A percentile compares a stretch with the other conserved stretches of the same genome.
These are phyloP conservation scores for Tolypocladium nubicola DNA, from an alignment of 2,329 filamentous ascomycete species.

Conservation along the genomic window DNA sequence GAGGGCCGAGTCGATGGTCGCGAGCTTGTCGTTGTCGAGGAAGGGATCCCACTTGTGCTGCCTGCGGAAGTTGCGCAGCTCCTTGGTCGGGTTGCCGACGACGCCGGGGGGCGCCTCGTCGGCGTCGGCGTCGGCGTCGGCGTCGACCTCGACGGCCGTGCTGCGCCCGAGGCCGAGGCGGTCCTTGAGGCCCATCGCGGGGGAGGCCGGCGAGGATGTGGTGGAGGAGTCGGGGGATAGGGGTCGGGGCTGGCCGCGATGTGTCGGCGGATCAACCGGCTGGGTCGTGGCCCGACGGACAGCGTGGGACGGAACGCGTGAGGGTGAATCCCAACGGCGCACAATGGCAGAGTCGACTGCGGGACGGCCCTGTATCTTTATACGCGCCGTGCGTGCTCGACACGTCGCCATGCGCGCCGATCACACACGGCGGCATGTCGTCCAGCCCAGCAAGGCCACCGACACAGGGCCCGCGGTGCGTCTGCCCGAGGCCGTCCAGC, in stretches of 20 bases:
- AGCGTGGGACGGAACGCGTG: background rate
- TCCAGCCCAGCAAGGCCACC: too few relatives aligned
- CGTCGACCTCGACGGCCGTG: slow-evolving; percentile 3
- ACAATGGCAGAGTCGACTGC: background rate
- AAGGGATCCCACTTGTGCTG: slow-evolving; percentile 48
- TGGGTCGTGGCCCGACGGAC: background rate
- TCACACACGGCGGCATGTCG: background rate
- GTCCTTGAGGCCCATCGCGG: slow-evolving; percentile 9
- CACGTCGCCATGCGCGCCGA: background rate
- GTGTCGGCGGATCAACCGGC: too few relatives aligned
- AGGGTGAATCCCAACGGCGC: background rate
- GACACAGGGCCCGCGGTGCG: background rate
- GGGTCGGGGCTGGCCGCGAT: background rate
- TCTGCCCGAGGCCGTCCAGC: background rate
- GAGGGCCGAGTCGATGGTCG: slow-evolving; percentile 37
- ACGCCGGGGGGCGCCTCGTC: slow-evolving; percentile 5
- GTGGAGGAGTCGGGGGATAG: background rate
- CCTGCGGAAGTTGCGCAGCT: slow-evolving; percentile 31
- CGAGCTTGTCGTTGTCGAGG: slow-evolving; percentile 38
- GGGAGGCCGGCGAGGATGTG: background rate
- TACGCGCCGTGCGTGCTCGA: background rate
- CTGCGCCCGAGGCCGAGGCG: slow-evolving; percentile 2
- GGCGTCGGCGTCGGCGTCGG: background rate
- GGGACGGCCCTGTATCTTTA: background rate
- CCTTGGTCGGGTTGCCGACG: slow-evolving; percentile 9